phyloP scores from a whole-genome alignment of 108 stramenopile species.

The Epipyxis sp. region DNA sequence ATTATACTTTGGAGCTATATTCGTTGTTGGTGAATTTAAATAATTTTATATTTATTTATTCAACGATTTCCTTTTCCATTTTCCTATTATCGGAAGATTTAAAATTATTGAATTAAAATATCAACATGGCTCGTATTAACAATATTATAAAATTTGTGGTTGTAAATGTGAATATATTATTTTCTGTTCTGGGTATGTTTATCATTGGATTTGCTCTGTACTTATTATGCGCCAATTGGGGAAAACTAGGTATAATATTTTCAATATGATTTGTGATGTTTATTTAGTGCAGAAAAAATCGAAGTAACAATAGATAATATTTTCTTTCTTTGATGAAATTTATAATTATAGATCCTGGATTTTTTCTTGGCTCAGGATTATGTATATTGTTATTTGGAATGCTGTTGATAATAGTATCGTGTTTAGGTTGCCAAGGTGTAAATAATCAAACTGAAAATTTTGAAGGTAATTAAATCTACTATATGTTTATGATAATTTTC shows the following conservation, averaged over 20 bases:
- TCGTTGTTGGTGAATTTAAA: too few species aligned
- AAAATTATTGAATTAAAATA: too few species aligned
- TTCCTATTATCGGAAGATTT: too few species aligned
- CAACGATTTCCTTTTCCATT: too few species aligned
- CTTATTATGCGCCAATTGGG: constrained; percentile 6
- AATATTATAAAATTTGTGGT: background rate
- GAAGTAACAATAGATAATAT: too few species aligned
- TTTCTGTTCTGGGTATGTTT: background rate
- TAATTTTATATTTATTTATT: too few species aligned
- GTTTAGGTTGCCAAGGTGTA: background rate
- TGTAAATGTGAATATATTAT: background rate
- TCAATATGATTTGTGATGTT: too few species aligned
- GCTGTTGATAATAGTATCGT: background rate
- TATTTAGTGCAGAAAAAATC: too few species aligned
- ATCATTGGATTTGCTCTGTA: background rate
- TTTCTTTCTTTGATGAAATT: too few species aligned
- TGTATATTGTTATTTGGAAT: background rate
- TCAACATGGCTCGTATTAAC: background rate
- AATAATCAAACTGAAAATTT: background rate
- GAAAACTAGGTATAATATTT: background rate
- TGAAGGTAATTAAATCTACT: background rate
- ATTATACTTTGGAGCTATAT: too few species aligned
- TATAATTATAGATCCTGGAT: background rate
- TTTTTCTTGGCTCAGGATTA: background rate
- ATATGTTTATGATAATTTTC: too few species aligned